Evolutionary conservation across 177 flowering plant genomes (phyloP).

Genomic region (Vitis hybrid): DNA sequence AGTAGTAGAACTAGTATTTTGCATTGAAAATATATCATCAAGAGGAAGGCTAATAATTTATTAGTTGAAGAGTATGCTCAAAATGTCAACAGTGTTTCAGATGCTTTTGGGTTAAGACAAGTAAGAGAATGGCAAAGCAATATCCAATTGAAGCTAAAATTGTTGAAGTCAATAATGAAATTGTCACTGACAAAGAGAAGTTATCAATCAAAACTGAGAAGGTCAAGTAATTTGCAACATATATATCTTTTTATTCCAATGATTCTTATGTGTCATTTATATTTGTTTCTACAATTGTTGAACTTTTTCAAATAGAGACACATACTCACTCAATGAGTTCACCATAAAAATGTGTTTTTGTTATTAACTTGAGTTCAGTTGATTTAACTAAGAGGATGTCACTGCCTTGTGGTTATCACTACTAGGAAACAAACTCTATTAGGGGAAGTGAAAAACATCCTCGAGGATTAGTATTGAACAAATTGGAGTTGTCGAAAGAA

Average conservation of each 20-base stretch:
- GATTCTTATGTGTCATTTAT: neutral
- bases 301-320: neutral
- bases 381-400: neutral
- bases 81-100: slow-evolving; percentile 14
- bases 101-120: slow-evolving; percentile 24
- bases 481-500: slow-evolving; percentile 17
- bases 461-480: slow-evolving; percentile 19
- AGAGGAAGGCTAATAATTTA: slow-evolving; percentile 21
- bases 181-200: slow-evolving; percentile 19
- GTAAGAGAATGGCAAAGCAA: slow-evolving; percentile 32
- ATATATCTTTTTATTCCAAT: neutral
- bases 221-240: slow-evolving; percentile 26
- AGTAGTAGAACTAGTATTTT: slow-evolving; percentile 10
- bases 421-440: slow-evolving; percentile 29
- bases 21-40: slow-evolving; percentile 17
- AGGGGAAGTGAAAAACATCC: slow-evolving; percentile 24
- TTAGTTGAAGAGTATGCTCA: slow-evolving; percentile 16
- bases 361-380: neutral
- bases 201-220: slow-evolving; percentile 21
- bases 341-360: neutral
- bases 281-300: neutral
- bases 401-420: slow-evolving; percentile 8
- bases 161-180: slow-evolving; percentile 12
- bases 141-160: slow-evolving; percentile 6
- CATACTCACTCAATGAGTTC: too few species aligned